Percentiles rank a stretch among this genome's conserved stretches.
Conservation (phyloP, 1,139 yeast genomes). For the Scheffersomyces segobiensis region DNA sequence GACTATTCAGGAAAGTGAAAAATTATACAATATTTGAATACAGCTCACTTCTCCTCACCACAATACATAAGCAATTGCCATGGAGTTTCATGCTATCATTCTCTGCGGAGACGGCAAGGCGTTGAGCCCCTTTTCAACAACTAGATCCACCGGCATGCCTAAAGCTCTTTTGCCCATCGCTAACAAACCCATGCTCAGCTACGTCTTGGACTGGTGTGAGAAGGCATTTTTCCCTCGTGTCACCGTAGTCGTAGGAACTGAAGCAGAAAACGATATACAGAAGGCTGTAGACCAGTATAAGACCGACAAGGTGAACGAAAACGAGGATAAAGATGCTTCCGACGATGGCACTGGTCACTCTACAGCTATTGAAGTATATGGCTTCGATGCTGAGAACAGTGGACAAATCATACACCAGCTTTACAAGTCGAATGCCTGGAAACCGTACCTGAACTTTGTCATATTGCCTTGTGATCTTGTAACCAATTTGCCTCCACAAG, state of each 20-base stretch:
- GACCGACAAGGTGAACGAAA: conserved; percentile 12
- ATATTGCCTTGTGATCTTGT: conserved; percentile 90
- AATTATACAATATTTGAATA: neutral
- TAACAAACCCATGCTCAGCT: conserved; percentile 84
- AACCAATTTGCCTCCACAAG: conserved; percentile 89
- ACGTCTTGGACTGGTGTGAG: conserved; percentile 92
- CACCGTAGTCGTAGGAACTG: conserved; percentile 36
- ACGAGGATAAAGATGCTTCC: conserved; percentile 3
- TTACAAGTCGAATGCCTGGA: conserved; percentile 42
- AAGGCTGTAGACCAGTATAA: conserved; percentile 54
- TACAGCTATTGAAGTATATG: conserved; percentile 41
- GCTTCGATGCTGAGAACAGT: conserved; percentile 50
- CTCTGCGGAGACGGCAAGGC: conserved; percentile 83
- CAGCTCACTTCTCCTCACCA: neutral
- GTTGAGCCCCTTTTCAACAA: conserved; percentile 69
- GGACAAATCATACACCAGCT: conserved; percentile 63
- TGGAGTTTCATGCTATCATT: conserved; percentile 92
- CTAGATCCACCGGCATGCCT: conserved; percentile 60
- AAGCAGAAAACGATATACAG: conserved; percentile 25
- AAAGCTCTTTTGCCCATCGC: conserved; percentile 91
- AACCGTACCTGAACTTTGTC: conserved; percentile 55
- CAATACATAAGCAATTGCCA: conserved; percentile 19
- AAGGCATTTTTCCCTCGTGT: conserved; percentile 71
- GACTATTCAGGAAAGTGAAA: neutral
- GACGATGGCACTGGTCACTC: conserved; percentile 5